Conservation (phyloP, 2,329 filamentous ascomycete genomes). For the Colletotrichum agaves region DNA sequence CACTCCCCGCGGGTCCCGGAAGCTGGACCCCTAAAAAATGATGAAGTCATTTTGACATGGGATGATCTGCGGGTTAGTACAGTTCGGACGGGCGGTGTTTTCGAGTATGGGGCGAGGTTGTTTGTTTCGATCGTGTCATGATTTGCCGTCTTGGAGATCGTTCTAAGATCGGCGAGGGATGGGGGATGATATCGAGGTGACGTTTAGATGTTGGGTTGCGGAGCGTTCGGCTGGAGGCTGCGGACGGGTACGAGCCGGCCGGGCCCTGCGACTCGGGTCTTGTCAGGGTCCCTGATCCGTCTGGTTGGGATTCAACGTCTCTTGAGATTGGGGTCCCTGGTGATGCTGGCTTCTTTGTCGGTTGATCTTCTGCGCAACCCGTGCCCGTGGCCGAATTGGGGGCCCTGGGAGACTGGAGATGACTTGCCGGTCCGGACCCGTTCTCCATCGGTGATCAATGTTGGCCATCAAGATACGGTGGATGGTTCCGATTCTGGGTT, state of each 20-base stretch:
- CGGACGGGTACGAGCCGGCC: neutral
- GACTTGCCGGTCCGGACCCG: neutral
- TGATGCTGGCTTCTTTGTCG: neutral
- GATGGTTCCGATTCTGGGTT: too few species aligned
- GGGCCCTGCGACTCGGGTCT: neutral
- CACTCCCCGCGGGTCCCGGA: conserved; percentile 12
- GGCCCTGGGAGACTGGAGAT: too few species aligned
- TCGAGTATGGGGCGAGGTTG: neutral
- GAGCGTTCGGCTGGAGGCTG: neutral
- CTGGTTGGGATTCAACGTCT: neutral
- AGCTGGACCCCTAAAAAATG: conserved; percentile 8
- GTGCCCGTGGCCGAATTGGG: too few species aligned
- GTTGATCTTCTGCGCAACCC: too few species aligned
- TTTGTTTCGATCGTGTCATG: conserved; percentile 4
- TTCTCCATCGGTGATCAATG: too few species aligned
- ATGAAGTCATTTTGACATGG: conserved; percentile 7
- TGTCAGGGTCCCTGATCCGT: neutral
- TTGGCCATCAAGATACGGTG: too few species aligned
- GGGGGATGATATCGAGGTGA: neutral
- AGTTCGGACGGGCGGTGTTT: neutral
- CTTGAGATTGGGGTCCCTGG: neutral
- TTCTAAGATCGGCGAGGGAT: neutral
- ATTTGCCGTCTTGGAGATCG: neutral
- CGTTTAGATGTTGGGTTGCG: neutral
- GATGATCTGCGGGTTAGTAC: neutral